phyloP scores from a whole-genome alignment of 2,329 filamentous ascomycete species.

The Nannizzia gypsea region DNA sequence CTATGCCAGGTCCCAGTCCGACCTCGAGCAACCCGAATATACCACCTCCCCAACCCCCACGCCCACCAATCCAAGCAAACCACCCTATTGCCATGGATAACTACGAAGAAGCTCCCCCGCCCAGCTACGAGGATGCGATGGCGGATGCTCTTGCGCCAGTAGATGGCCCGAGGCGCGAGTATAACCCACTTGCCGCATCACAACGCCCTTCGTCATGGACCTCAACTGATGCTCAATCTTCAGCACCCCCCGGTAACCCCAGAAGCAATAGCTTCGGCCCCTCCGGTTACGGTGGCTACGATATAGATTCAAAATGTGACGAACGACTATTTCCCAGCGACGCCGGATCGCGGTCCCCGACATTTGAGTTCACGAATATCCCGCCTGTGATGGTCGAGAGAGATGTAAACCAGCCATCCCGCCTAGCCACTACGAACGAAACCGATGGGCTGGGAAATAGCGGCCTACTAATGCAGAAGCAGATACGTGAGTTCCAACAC shows the following conservation, averaged over 20 bases:
- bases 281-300: not conserved
- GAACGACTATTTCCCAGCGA: constrained; percentile 17
- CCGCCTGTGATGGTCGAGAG: not conserved
- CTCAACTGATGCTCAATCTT: constrained; percentile 28
- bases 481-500: not conserved
- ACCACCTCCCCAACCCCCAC: constrained; percentile 32
- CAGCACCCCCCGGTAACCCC: constrained; percentile 19
- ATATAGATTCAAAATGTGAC: constrained; percentile 18
- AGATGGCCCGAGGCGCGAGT: constrained; percentile 51
- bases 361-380: not conserved
- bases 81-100: constrained; percentile 14
- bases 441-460: not conserved
- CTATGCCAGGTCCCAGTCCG: constrained; percentile 4
- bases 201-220: constrained; percentile 8
- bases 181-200: constrained; percentile 32
- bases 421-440: not conserved
- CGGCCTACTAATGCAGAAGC: not conserved
- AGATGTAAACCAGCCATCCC: not conserved
- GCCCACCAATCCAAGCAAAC: constrained; percentile 23
- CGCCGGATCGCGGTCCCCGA: not conserved
- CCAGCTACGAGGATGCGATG: constrained; percentile 89
- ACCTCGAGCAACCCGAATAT: constrained; percentile 13
- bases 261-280: constrained; percentile 4
- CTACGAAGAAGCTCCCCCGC: constrained; percentile 61
- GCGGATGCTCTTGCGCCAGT: constrained; percentile 65